Percentiles rank a stretch among this genome's conserved stretches.
Evolutionary conservation across 192 early-diverging fungal species (phyloP).

Genomic region (Paraglomus brasilianum): DNA sequence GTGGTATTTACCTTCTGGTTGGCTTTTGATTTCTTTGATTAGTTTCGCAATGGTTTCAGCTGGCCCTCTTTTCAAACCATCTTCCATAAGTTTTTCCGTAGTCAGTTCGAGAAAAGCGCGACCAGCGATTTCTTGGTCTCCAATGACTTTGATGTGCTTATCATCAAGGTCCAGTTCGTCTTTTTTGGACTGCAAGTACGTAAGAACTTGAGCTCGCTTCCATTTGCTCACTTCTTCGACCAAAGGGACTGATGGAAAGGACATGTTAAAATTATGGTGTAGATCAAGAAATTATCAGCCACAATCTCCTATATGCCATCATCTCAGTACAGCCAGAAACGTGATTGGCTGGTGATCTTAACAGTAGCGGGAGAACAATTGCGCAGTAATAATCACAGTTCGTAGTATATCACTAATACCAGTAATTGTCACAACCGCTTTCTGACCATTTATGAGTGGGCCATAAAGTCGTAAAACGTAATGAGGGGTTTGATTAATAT

Average conservation of each 20-base stretch:
- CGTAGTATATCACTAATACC: no score
- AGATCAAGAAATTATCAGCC: no score
- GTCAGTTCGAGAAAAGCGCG: constrained; percentile 1
- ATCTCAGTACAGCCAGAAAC: no score
- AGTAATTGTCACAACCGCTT: constrained; percentile 11
- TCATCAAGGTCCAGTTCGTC: background rate
- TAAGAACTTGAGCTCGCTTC: background rate
- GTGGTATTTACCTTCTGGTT: constrained; percentile 3
- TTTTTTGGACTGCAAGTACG: background rate
- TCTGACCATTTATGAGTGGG: background rate
- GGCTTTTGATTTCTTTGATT: constrained; percentile 15
- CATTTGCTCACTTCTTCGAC: constrained; percentile 20
- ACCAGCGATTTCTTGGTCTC: background rate
- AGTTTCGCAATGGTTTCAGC: background rate
- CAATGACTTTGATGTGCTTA: background rate
- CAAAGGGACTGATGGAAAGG: no score
- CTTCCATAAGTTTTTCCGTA: background rate
- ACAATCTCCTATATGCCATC: no score
- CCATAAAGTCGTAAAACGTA: constrained; percentile 13
- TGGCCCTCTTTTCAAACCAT: constrained; percentile 24
- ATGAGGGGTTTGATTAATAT: constrained; percentile 7
- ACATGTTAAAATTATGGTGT: no score
- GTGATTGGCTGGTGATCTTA: no score
- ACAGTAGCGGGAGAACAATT: no score
- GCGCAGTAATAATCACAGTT: no score